Evolutionary conservation across 495 filamentous ascomycete genomes (phyloP), one percentile per base, ranked within the genome.

Genomic region (Aspergillus indologenus): DNA sequence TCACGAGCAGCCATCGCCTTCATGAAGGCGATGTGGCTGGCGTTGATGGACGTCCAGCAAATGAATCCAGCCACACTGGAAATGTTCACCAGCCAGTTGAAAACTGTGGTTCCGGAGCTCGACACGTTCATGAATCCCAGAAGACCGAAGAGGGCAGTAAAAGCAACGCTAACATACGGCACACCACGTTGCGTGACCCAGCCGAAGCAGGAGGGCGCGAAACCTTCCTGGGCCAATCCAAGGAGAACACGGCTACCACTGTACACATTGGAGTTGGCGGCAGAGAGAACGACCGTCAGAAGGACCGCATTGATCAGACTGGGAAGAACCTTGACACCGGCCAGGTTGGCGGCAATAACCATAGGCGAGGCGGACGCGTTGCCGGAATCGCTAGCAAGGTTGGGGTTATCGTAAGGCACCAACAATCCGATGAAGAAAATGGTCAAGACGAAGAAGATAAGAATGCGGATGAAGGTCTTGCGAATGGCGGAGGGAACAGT

Each of bases 221-320:
- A 81, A 42, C 77, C 71, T 54, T 85, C 79, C 24, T 80, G 71
- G 17, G 83, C 82, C 24, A 88, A 74, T 14, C 82, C 81, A 42
- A 84, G 72, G 17, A 88, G 73, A 24, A 87, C 81, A 31, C 85
- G 84, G 61, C 79, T 82, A 45, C 82, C 83, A 3, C 85, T 90
- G 74, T 90, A 93, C 53, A 90, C 79, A 76, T 88, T 90, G 4
- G 87, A 85, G 68, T 93, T 93, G 53, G 83, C 88, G 5, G 85
- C 81, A 5, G 84, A 87, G 40, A 83, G 76, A 2, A 85, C 86
- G 1, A 85, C 84, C 20, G 80, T 89, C 45, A 90, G 70, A 24
- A 90, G 79, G 17, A 88, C 82, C 12, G 83, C 89, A 71, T 92
- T 93, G 74, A 93, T 87, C 54, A 91, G 82, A 54, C 82, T 79